A percentile compares a stretch with the other conserved stretches of the same genome.
Evolutionary conservation across 2,329 filamentous ascomycete species (phyloP).

Genomic region (Diaporthe aspalathi): DNA sequence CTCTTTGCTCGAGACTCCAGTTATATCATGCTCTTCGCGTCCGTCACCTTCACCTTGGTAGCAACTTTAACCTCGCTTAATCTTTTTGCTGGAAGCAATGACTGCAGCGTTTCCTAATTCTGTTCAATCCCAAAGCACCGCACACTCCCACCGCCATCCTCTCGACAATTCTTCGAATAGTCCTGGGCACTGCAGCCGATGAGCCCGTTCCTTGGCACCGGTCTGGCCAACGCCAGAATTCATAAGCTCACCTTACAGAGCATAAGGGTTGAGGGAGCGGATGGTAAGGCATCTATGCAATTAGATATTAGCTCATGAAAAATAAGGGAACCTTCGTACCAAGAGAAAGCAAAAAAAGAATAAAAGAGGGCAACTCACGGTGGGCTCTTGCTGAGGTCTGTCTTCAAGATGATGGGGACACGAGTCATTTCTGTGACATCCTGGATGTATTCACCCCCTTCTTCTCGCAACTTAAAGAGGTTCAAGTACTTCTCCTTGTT

Average conservation of each 20-base stretch:
- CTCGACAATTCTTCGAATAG: neutral
- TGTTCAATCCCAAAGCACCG: slow-evolving; percentile 21
- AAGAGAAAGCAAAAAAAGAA: too few species aligned
- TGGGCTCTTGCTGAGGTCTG: slow-evolving; percentile 97
- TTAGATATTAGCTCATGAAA: slow-evolving; percentile 49
- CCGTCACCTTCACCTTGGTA: slow-evolving; percentile 1
- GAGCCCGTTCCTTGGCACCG: neutral
- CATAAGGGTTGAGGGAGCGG: slow-evolving; percentile 83
- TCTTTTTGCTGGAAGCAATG: neutral
- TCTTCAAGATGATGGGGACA: slow-evolving; percentile 98
- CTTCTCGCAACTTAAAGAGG: slow-evolving; percentile 89
- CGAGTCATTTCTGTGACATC: slow-evolving; percentile 98
- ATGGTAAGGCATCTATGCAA: slow-evolving; percentile 79
- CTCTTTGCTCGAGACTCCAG: slow-evolving; percentile 31
- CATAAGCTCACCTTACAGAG: slow-evolving; percentile 52
- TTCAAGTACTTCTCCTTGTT: slow-evolving; percentile 98
- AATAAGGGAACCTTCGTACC: slow-evolving; percentile 41
- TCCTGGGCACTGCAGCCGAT: slow-evolving; percentile 39
- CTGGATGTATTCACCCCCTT: slow-evolving; percentile 96
- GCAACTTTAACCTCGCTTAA: neutral
- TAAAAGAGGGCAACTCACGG: slow-evolving; percentile 82
- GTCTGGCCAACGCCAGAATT: neutral
- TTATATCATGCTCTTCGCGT: slow-evolving; percentile 30
- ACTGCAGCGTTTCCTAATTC: slow-evolving; percentile 7
- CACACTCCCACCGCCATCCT: neutral